Conservation (phyloP, 2,329 filamentous ascomycete species). For the Paraphaeosphaeria sporulosa region DNA sequence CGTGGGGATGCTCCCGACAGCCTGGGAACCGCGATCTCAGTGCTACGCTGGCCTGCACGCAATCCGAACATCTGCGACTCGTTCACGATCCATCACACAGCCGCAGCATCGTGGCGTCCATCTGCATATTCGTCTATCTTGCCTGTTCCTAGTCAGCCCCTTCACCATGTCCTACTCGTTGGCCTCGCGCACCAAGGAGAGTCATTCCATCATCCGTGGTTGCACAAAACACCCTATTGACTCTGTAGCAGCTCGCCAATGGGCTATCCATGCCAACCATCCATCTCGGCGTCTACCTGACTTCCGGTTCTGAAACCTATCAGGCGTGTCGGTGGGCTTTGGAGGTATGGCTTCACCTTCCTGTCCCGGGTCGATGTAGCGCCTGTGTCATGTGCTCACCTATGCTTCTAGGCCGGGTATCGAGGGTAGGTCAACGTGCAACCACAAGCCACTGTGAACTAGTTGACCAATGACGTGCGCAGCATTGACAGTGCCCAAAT, state of each 20-base stretch:
- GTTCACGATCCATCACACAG: slow-evolving; percentile 21
- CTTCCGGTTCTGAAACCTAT: slow-evolving; percentile 67
- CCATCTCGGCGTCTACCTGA: slow-evolving; percentile 78
- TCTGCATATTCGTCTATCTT: slow-evolving; percentile 37
- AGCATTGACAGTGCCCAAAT: slow-evolving; percentile 68
- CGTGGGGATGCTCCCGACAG: slow-evolving; percentile 8
- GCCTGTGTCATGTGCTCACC: slow-evolving; percentile 21
- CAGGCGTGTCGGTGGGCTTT: slow-evolving; percentile 66
- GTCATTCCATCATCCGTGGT: slow-evolving; percentile 23
- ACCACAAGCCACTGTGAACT: slow-evolving; percentile 20
- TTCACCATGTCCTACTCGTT: slow-evolving; percentile 42
- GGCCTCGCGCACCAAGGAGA: slow-evolving; percentile 52
- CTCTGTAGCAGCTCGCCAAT: slow-evolving; percentile 57
- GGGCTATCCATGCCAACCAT: slow-evolving; percentile 73
- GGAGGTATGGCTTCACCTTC: slow-evolving; percentile 50
- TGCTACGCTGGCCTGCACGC: slow-evolving; percentile 10
- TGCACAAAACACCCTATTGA: slow-evolving; percentile 27
- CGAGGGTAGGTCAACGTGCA: slow-evolving; percentile 45
- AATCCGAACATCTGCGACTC: slow-evolving; percentile 38
- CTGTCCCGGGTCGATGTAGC: slow-evolving; percentile 16
- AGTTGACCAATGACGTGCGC: slow-evolving; percentile 29
- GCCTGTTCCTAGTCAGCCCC: slow-evolving; percentile 17
- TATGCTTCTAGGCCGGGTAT: slow-evolving; percentile 53
- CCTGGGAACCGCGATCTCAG: slow-evolving; percentile 21
- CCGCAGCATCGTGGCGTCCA: slow-evolving; percentile 25